Base-by-base conservation (phyloP, 2,329 filamentous ascomycete genomes). In the Corinectria fuckeliana region DNA sequence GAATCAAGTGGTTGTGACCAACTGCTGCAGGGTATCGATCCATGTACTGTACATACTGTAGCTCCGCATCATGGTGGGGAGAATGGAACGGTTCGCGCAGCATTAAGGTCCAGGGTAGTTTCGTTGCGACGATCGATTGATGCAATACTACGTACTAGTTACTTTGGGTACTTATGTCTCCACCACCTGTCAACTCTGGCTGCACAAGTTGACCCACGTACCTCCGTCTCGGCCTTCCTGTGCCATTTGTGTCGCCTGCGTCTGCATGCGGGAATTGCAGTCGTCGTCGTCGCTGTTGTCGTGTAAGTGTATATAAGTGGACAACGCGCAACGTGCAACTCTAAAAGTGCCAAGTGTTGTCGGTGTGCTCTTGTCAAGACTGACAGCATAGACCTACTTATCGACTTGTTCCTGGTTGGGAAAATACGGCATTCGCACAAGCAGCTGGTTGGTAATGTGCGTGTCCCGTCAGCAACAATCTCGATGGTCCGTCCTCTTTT, bases 61-160 rank as follows among this genome's bases (percentile, higher is more conserved):
- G 7, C 32, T 18, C 25, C 48, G 49, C 39, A 49, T 58, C 55
- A 58, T 59, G 50, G 45, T 54, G 50, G 50, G 38, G 50, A 34
- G 14, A 11, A 34, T 44, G 25, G 9, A 18, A 53, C 36, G 23
- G 50, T 59, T 59, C 50, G 20, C 38, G 44, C 50, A 54, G 34
- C 36, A 53, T 58, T 44, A 51, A 42, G 57, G 57, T 60, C 48
- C 57, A 60, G 57, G 57, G 57, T 60, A 60, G 47, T 56, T 56
- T 34, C 30, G 38, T 34, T 21, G 20, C 16, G 20, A 28, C 47
- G 47, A 25, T 18, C 39, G 18, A 51, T 41, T 26, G 38, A 13
- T 49, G 38, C 51, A 21, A 47, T 39, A 23, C 23, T 11, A 32
- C 14, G 28, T 9, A 32, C 28, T 13, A 32, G 4, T 32, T 32